A percentile compares a stretch with the other conserved stretches of the same genome.
These are phyloP conservation scores for Inga leiocalycina DNA, from an alignment of 306 rosid genomes.

Conservation along the genomic window DNA sequence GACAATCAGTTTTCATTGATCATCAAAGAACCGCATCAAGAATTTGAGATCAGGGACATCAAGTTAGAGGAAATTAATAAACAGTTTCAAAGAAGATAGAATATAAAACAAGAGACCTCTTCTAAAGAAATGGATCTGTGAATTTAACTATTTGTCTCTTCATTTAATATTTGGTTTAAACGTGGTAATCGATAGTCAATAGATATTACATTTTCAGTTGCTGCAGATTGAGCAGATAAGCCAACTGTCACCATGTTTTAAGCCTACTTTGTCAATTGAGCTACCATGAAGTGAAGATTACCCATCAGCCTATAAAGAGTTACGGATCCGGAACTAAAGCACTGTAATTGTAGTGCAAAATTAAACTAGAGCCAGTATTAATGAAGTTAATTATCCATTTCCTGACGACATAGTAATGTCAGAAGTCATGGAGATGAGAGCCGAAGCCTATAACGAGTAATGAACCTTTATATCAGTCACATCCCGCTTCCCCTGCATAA, in stretches of 20 bases:
- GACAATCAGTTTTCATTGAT: neutral
- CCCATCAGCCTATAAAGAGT: neutral
- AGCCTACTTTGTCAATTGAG: neutral
- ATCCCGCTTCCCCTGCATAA: neutral
- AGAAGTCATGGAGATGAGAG: slow-evolving; percentile 9
- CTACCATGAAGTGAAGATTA: neutral
- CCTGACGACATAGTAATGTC: neutral
- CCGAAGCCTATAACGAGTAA: neutral
- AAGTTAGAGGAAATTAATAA: slow-evolving; percentile 10
- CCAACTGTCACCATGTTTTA: slow-evolving; percentile 8
- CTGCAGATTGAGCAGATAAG: slow-evolving; percentile 19
- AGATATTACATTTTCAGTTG: slow-evolving; percentile 13
- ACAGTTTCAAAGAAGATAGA: slow-evolving; percentile 14
- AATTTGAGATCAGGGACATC: slow-evolving; percentile 22
- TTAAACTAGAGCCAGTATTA: slow-evolving; percentile 1
- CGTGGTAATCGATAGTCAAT: slow-evolving; percentile 1
- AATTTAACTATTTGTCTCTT: slow-evolving; percentile 15
- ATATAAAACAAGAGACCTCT: slow-evolving; percentile 10
- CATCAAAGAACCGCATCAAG: slow-evolving; percentile 7
- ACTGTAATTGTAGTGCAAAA: slow-evolving; percentile 17
- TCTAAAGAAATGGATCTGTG: slow-evolving; percentile 11
- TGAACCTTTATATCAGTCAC: neutral
- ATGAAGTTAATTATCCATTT: slow-evolving; percentile 17
- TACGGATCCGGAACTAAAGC: neutral
- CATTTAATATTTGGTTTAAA: slow-evolving; percentile 9